phyloP scores from a whole-genome alignment of 179 eudicot genomes.

The Camellia oleifera region DNA sequence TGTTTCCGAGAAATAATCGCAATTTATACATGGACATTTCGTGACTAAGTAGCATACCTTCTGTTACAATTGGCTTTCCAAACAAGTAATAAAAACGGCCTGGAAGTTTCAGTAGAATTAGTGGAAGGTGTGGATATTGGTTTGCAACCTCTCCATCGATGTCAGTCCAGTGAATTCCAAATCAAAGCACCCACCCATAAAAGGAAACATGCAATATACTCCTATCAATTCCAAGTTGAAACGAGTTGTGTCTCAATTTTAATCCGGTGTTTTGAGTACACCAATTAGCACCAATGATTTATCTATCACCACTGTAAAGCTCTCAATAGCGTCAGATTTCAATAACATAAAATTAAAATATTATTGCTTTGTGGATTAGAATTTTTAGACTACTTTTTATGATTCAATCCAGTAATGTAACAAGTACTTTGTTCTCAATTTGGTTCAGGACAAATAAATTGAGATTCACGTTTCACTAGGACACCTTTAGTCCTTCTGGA shows the following conservation, averaged over 20 bases:
- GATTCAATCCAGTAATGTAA: no score
- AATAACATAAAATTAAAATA: no score
- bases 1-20: no score
- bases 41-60: slow-evolving; percentile 27
- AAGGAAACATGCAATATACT: neutral
- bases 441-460: neutral
- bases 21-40: neutral
- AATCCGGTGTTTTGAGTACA: no score
- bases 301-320: no score
- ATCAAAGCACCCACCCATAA: neutral
- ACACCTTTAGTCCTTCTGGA: neutral
- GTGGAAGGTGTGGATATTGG: slow-evolving; percentile 52
- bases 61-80: slow-evolving; percentile 75
- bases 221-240: neutral
- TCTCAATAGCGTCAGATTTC: no score
- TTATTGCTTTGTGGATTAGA: no score
- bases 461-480: neutral
- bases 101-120: slow-evolving; percentile 57
- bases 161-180: slow-evolving; percentile 24
- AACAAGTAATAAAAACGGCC: slow-evolving; percentile 67
- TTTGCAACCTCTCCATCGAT: slow-evolving; percentile 54
- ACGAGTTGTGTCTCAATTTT: no score
- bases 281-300: no score
- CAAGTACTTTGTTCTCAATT: no score
- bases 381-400: no score